Evolutionary conservation across 1,284 basidiomycete genomes (phyloP).

Genomic region (Irpex sp.): DNA sequence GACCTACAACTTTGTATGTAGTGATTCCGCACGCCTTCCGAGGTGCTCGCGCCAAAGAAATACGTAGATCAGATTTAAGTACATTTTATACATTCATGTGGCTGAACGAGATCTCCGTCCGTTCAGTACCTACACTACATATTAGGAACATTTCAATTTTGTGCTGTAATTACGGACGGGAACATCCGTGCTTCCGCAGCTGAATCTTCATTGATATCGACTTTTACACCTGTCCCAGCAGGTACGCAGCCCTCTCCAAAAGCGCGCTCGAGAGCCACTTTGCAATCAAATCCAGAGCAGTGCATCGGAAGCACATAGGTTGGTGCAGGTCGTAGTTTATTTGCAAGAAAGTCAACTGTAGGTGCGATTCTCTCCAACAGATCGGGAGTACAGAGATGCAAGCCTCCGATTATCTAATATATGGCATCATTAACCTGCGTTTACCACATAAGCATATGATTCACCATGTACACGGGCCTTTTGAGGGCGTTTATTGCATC

Average conservation of each 20-base stretch:
- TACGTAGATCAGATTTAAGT: no score
- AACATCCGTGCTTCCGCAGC: slow-evolving; percentile 36
- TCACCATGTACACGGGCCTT: slow-evolving; percentile 73
- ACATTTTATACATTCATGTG: no score
- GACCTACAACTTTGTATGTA: no score
- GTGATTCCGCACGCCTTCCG: no score
- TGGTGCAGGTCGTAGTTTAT: slow-evolving; percentile 56
- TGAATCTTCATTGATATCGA: slow-evolving; percentile 45
- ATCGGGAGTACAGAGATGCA: slow-evolving; percentile 73
- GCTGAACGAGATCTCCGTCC: no score
- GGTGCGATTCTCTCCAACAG: slow-evolving; percentile 57
- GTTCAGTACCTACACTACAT: no score
- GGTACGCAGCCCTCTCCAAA: slow-evolving; percentile 75
- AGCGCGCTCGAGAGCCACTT: slow-evolving; percentile 62
- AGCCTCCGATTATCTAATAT: slow-evolving; percentile 67
- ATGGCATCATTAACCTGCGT: background rate
- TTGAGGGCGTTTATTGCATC: slow-evolving; percentile 59
- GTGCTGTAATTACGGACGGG: slow-evolving; percentile 12
- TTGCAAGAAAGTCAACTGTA: slow-evolving; percentile 69
- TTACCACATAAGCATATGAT: no score
- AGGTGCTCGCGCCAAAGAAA: no score
- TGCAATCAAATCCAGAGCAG: slow-evolving; percentile 73
- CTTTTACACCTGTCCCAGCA: slow-evolving; percentile 67
- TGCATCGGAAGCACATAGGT: slow-evolving; percentile 79
- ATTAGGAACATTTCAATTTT: background rate